phyloP scores from a whole-genome alignment of 2,329 filamentous ascomycete species.

The Hypoxylon sp. region DNA sequence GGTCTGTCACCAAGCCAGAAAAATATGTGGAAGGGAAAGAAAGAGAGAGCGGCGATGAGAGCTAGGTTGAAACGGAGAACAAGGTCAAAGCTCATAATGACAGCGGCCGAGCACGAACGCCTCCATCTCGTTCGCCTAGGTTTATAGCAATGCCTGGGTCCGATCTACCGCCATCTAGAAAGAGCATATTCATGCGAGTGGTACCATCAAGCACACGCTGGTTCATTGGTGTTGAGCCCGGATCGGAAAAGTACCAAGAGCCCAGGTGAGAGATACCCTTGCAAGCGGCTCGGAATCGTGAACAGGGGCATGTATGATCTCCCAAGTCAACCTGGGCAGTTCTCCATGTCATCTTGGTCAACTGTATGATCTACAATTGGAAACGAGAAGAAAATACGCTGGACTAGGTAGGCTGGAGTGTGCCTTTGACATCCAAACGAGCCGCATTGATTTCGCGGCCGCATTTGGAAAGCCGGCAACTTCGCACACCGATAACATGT shows the following conservation, averaged over 20 bases:
- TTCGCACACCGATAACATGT: conserved; percentile 21
- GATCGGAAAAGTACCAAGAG: conserved; percentile 26
- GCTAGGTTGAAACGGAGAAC: conserved; percentile 36
- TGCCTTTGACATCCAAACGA: conserved; percentile 30
- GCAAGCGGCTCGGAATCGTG: conserved; percentile 21
- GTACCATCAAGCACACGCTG: conserved; percentile 20
- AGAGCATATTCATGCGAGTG: conserved; percentile 41
- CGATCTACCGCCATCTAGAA: conserved; percentile 20
- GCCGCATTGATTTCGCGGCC: conserved; percentile 39
- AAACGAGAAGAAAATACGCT: conserved; percentile 43
- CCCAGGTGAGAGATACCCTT: conserved; percentile 24
- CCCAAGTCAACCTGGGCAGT: conserved; percentile 43
- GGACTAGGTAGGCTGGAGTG: conserved; percentile 18
- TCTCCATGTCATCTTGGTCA: conserved; percentile 30
- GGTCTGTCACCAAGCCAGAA: conserved; percentile 39
- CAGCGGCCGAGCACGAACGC: conserved; percentile 14
- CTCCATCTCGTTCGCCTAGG: conserved; percentile 26
- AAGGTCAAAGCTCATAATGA: conserved; percentile 40
- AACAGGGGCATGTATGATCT: conserved; percentile 45
- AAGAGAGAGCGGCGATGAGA: conserved; percentile 21
- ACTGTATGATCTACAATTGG: conserved; percentile 50
- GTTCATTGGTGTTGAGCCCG: conserved; percentile 24
- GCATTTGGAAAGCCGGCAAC: conserved; percentile 27
- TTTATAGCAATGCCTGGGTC: conserved; percentile 6
- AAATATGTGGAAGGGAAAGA: conserved; percentile 34